phyloP scores from a whole-genome alignment of 768 basidiomycete species.

The Hericium rajendrae region DNA sequence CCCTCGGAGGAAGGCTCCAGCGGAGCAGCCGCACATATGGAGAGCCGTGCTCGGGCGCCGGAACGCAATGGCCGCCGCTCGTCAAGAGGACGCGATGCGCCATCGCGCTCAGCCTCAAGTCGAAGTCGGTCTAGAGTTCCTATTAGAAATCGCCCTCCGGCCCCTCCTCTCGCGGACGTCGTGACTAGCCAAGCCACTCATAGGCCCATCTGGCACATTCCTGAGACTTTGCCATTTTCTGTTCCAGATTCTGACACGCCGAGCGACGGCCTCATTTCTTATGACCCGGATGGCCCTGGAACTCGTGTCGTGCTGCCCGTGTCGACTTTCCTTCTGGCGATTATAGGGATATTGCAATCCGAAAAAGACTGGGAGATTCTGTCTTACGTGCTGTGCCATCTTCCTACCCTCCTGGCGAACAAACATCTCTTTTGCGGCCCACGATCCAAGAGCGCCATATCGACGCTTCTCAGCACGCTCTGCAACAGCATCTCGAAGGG shows the following conservation, averaged over 20 bases:
- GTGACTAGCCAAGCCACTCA: conserved; percentile 22
- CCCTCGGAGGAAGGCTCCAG: conserved; percentile 5
- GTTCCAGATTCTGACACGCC: conserved; percentile 47
- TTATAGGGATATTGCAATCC: conserved; percentile 57
- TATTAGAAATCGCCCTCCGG: conserved; percentile 21
- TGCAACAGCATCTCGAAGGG: conserved; percentile 56
- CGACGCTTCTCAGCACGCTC: conserved; percentile 52
- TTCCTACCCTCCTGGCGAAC: conserved; percentile 87
- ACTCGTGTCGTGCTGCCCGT: conserved; percentile 50
- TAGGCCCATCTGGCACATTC: conserved; percentile 56
- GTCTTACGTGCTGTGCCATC: conserved; percentile 83
- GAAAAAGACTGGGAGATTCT: conserved; percentile 90
- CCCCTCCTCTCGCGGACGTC: conserved; percentile 9
- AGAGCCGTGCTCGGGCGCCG: conserved; percentile 11
- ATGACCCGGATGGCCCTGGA: conserved; percentile 41
- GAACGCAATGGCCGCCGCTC: conserved; percentile 14
- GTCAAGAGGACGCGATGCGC: conserved; percentile 13
- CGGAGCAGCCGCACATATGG: conserved; percentile 7
- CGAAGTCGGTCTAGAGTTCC: conserved; percentile 37
- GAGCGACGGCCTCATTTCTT: conserved; percentile 60
- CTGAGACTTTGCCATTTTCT: conserved; percentile 53
- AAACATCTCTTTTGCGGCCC: conserved; percentile 96
- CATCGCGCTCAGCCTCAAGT: conserved; percentile 13
- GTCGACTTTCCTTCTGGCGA: conserved; percentile 57
- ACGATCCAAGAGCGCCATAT: conserved; percentile 53